Percentiles rank a stretch among this genome's conserved stretches.
Evolutionary conservation across 106 monocot species (phyloP).

Genomic region (Acanthochlamys bracteata): DNA sequence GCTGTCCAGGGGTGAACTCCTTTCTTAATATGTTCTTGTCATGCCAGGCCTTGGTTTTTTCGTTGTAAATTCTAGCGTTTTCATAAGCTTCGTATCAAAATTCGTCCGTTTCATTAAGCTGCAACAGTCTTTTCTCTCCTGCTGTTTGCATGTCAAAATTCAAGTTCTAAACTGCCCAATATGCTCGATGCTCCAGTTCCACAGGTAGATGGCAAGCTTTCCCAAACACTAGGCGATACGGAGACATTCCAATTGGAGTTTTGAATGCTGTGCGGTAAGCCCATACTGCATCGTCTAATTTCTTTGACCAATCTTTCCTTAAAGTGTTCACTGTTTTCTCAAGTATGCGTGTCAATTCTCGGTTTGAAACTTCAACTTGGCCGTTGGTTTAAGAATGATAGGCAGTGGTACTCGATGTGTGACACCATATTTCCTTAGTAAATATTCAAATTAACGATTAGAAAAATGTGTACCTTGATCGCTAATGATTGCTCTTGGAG

Average conservation of each 20-base stretch:
- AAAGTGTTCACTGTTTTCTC: not conserved
- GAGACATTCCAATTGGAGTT: not conserved
- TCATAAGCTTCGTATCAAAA: not conserved
- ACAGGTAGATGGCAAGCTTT: conserved; percentile 10
- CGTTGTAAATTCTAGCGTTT: conserved; percentile 4
- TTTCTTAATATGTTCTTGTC: not conserved
- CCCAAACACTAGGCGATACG: not conserved
- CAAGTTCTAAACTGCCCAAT: conserved; percentile 6
- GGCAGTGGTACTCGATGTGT: not conserved
- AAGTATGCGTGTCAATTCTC: conserved; percentile 3
- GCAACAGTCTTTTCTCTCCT: not conserved
- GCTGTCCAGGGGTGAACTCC: not conserved
- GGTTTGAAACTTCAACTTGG: not conserved
- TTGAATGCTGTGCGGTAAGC: not conserved
- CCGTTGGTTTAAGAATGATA: conserved; percentile 2
- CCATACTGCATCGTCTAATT: conserved; percentile 6
- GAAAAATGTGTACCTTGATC: not conserved
- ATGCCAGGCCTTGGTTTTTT: not conserved
- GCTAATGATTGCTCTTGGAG: conserved; percentile 3
- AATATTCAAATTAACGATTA: not conserved
- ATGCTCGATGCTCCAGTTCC: conserved; percentile 12
- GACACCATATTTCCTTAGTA: not conserved
- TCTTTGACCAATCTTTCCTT: not conserved
- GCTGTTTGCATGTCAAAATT: conserved; percentile 1
- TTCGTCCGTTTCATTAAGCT: conserved; percentile 10